phyloP scores from a whole-genome alignment of 176 grass and related monocot species.

The Carex kokanica region DNA sequence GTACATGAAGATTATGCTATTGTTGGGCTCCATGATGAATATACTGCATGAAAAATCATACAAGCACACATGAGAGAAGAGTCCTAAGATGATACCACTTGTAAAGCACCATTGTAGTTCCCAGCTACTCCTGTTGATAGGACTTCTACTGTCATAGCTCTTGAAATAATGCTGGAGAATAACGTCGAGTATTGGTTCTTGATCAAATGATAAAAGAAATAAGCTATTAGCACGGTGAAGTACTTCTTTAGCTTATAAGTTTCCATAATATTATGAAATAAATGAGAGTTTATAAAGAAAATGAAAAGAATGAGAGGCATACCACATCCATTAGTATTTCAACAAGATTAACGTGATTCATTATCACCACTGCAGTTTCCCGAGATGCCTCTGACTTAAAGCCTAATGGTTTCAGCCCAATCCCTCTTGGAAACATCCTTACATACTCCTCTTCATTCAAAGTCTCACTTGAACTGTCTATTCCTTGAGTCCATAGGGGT shows the following conservation, averaged over 20 bases:
- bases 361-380: slow-evolving; percentile 76
- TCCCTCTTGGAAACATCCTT: slow-evolving; percentile 42
- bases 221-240: neutral
- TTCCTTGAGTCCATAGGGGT: slow-evolving; percentile 56
- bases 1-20: neutral
- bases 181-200: slow-evolving; percentile 79
- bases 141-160: slow-evolving; percentile 67
- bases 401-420: slow-evolving; percentile 64
- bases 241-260: neutral
- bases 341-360: slow-evolving; percentile 90
- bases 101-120: slow-evolving; percentile 89
- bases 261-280: neutral
- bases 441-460: slow-evolving; percentile 89
- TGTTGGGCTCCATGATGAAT: neutral
- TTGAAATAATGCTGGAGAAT: slow-evolving; percentile 88
- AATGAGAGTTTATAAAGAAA: no score
- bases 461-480: slow-evolving; percentile 8
- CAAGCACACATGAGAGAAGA: neutral
- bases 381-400: slow-evolving; percentile 74
- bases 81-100: slow-evolving; percentile 52
- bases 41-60: neutral
- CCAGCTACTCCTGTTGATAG: slow-evolving; percentile 85
- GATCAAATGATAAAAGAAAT: neutral
- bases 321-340: slow-evolving; percentile 99
- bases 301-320: slow-evolving; percentile 16